Base-by-base conservation (phyloP, 345 rosid genomes). In the Kandelia obovata region DNA sequence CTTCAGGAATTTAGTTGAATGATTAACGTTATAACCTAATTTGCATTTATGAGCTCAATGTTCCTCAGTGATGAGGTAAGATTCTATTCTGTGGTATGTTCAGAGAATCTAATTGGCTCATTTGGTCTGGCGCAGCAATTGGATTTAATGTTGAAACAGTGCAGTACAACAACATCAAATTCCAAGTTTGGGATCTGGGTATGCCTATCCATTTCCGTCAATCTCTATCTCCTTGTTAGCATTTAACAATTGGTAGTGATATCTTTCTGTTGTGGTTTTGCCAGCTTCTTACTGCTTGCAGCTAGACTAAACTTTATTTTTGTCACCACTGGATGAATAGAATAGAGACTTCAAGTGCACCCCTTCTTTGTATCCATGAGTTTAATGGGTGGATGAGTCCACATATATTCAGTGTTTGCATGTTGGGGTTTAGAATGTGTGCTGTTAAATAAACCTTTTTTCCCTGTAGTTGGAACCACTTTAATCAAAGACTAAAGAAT, bases 61-160 rank as follows among this genome's bases (percentile, higher is more conserved):
- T 34, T 34, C 7, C 37, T 34, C 37, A 0, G 37, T 34, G 37
- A 34, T 1, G 9, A 34, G 37, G 37, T 34, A 34, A 10, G 37
- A 34, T 34, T 34, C 37, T 34, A 34, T 34, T 34, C 35, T 6
- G 4, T 9, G 21, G 7, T 21, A 66, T 49, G 49, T 31, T 25
- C 23, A 34, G 28, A 21, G 26, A 46, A 20, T 71, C 6, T 70
- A 32, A 67, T 35, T 53, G 71, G 57, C 58, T n/a, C 7, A 9
- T 39, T 55, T 49, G 8, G 23, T 70, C 5, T 66, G 59, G 27
- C 83, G 82, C 78, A 94, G 99, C 99, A 56, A 95, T 95, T 79
- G 99, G 99, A 64, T 95, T 95, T 67, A 95, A 95, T 77, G 99
- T 95, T 13, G 97, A 95, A 84, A 95, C 97, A 5, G 93, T 95